Evolutionary conservation across 805 yeast genomes (phyloP), one percentile per base, ranked within the genome.

Genomic region (Priceomyces castillae): DNA sequence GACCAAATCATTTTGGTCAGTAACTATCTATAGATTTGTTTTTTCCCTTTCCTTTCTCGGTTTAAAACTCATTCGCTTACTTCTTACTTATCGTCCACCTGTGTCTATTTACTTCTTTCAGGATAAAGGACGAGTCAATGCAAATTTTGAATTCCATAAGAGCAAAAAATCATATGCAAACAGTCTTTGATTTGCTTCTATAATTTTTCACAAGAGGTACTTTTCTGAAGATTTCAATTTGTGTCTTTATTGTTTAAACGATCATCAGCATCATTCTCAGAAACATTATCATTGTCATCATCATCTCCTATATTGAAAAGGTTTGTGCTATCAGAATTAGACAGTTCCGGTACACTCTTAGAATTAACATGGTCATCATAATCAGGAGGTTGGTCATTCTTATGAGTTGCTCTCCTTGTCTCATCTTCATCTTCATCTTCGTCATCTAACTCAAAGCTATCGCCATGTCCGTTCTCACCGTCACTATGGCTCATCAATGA

Each of bases 401-500:
- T 46, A 45, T 38, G 42, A 19, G 44, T 9, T 30, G 34, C 16
- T 6, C 38, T 22, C 7, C 31, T 7, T 7, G 16, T 9, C 14
- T 18, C 39, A 14, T 36, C 40, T 4, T 52, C 43, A 7, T 39
- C 42, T 14, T 34, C 37, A 9, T 36, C 47, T 22, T 59, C 57
- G 30, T 58, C 54, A 14, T 51, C 42, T 44, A 71, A 62, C 43
- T 71, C 76, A 47, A 71, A 69, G 46, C 71, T 65, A 46, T 71
- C 75, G 39, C 52, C 46, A 18, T 51, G 54, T 9, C 30, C 34
- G 34, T 42, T 34, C 45, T 70, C 74, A 17, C 65, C 62, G 46
- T 69, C 75, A 39, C 74, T 69, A 46, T 70, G 76, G 49, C 80
- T 78, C 54, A 78, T 58, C 52, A 79, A 70, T 30, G 80, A 72